phyloP scores from a whole-genome alignment of 116 monocot species.

The Trichopus zeylanicus region DNA sequence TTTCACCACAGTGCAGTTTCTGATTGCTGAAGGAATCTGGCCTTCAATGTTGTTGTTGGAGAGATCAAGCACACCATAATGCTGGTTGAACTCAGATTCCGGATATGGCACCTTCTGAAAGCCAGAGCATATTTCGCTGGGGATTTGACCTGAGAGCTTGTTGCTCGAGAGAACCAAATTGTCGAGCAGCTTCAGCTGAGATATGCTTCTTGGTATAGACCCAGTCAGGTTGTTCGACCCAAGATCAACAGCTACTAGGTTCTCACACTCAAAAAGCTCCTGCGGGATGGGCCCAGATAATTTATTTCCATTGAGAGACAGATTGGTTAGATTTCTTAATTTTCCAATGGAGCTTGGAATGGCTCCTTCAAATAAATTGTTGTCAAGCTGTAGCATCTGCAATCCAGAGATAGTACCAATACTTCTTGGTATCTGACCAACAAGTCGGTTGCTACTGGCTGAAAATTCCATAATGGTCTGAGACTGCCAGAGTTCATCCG shows the following conservation, averaged over 20 bases:
- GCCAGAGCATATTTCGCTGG: conserved; percentile 51
- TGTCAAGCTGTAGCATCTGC: conserved; percentile 1
- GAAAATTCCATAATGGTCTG: conserved; percentile 2
- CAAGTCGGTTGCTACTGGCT: conserved; percentile 2
- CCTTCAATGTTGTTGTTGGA: conserved; percentile 63
- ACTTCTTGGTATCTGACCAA: conserved; percentile 3
- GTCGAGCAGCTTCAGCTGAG: conserved; percentile 25
- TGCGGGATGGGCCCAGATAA: conserved; percentile 6
- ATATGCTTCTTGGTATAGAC: conserved; percentile 38
- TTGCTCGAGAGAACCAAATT: conserved; percentile 64
- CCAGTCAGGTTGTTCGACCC: conserved; percentile 56
- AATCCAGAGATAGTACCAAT: conserved; percentile 6
- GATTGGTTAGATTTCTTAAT: conserved; percentile 8
- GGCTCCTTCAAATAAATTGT: conserved; percentile 7
- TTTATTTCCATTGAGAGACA: conserved; percentile 7
- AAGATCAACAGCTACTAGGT: conserved; percentile 25
- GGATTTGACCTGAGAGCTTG: conserved; percentile 44
- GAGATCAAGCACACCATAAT: conserved; percentile 69
- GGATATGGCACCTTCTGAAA: conserved; percentile 54
- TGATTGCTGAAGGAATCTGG: conserved; percentile 50
- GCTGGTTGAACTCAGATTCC: conserved; percentile 82
- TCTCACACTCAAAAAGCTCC: conserved; percentile 6
- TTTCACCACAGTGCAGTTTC: conserved; percentile 47
- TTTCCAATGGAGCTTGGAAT: conserved; percentile 10
- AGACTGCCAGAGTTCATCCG: conserved; percentile 1